Base-by-base conservation (phyloP, 176 grass and related monocot genomes). In the Rhynchospora tenuis region DNA sequence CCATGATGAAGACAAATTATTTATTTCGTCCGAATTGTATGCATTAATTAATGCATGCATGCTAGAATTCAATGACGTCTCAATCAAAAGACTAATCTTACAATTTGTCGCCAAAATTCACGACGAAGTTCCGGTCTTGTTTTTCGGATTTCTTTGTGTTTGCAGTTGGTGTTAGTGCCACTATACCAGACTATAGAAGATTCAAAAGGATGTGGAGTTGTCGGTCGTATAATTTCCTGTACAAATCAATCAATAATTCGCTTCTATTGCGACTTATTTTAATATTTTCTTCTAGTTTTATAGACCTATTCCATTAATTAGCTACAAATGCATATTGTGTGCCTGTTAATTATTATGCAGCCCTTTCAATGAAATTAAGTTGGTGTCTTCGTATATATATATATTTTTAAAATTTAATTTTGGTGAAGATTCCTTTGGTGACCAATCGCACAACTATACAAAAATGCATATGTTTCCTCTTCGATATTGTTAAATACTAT, bases 101-200 rank as follows among this genome's bases (percentile, higher is more conserved):
- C 7, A 82, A 67, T 64, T 64, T 81, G 58, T 48, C 43, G 59
- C 59, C 80, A 64, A 64, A 82, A 82, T 82, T 82, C 9, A 26
- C 42, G 60, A 82, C 61, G 80, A 48, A 48, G 47, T 52, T 82
- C 16, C 16, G 20, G 80, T 82, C 61, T 29, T 47, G 28, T 64
- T 51, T 82, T 82, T 63, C 44, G 60, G 60, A 67, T 47, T 82
- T 67, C 11, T 65, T 2, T 42, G 23, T 82, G 42, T 48, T 80
- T 80, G 77, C 77, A 80, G 6, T 24, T 62, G 78, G 33, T 24
- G 19, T 52, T 67, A 67, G 56, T 82, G 80, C 43, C 55, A 52
- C 14, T 67, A 5, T 64, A 63, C 80, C 60, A 26, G 16, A 82
- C n/a, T 66, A 64, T 63, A 9, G 22, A 82, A 82, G 61, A 66